Base-by-base conservation (phyloP, 176 grass and related monocot species). In the Lolium multiflorum region DNA sequence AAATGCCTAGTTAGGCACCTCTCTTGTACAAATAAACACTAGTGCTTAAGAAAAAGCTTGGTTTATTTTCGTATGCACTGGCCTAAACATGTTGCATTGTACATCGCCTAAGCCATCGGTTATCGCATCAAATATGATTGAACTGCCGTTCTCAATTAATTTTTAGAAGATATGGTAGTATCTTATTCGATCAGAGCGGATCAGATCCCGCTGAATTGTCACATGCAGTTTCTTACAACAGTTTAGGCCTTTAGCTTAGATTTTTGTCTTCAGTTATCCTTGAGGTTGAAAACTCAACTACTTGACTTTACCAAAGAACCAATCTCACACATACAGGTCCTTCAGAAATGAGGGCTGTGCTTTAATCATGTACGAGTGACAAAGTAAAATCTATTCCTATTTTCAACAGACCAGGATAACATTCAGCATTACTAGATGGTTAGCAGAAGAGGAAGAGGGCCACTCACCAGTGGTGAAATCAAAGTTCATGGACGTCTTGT, bases 401-500 rank as follows among this genome's bases (percentile, higher is more conserved):
- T 62, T 54, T n/a, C 12, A 26, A 35, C 18, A 2, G n/a, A 50
- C 26, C 22, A 82, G 66, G 12, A 28, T 16, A 24, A 35, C 0
- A 76, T 54, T 73, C 18, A 63, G 71, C 56, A 88, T 26, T 55
- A 35, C 31, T 35, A 72, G 60, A 84, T 82, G 64, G 63, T 70
- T 56, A 70, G 51, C 6, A 55, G 76, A 28, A 35, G 4, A 0
- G 68, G 55, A 35, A 3, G 31, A 35, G 31, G 28, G 31, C 31
- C 31, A 2, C 1, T 48, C 41, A 98, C 93, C 96, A 86, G 93
- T 92, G 79, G 93, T 95, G 93, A 98, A 98, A 79, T 98, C 96
- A 44, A 98, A 98, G 6, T 49, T 56, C 48, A 98, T 78, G 47
- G 96, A 89, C 18, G 87, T 95, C 86, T 84, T 95, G 83, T 88